Base-by-base conservation (phyloP, 2,329 filamentous ascomycete species). In the Neoascochyta sp. region DNA sequence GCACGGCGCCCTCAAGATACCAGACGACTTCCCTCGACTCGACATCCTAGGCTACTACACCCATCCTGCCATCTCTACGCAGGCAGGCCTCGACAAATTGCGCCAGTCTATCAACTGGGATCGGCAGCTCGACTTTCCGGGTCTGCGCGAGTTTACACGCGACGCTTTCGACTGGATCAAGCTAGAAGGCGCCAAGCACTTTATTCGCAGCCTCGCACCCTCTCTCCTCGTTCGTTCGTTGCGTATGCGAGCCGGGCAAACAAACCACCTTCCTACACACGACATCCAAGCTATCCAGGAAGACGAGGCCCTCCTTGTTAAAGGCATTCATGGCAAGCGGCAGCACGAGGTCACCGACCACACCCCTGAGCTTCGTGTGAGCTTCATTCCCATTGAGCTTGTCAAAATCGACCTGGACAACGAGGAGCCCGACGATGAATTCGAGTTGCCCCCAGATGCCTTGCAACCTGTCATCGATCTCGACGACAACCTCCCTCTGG, bases 131-230 rank as follows among this genome's bases (percentile, higher is more conserved):
- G 77, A 93, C 45, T 69, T 84, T 9, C 50, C 66, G 4, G 78
- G 76, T 0, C 63, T 98, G 19, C 76, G 90, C 19, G 71, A 74
- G 9, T 95, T 95, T 56, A 76, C 81, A 0, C 73, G 75, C 1
- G 81, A 93, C 41, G 82, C 81, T 0, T 93, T 98, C 45, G 87
- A 89, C 36, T 98, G 92, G 92, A 78, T 75, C 4, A 83, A 80
- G 47, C 75, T 80, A 16, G 74, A 74, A 28, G 90, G 89, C 1
- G 88, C 89, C 10, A 76, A 83, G 52, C 94, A 95, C 53, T 85
- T 95, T 39, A 80, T 95, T 16, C 77, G 82, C 9, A 82, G 85
- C 16, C 67, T 96, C 8, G 83, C 87, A 0, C 85, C 87, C 8
- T 80, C 82, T 6, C 65, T 96, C 1, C 68, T 96, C 3, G 70